Base-by-base conservation (phyloP, 164 flowering plant genomes). In the Annona cherimola region DNA sequence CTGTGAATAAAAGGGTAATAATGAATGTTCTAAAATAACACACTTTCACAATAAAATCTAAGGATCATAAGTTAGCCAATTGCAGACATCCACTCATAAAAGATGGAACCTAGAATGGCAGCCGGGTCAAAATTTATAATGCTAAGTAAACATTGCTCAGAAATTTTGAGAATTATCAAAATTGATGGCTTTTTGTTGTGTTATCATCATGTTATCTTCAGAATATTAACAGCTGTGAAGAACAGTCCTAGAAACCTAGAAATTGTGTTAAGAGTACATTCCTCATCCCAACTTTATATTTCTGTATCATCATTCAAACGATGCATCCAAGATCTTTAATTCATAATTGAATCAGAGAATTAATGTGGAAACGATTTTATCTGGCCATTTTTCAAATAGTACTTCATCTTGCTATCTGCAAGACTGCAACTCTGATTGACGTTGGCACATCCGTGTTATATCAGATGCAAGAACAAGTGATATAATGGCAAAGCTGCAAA, bases 1-100 rank as follows among this genome's bases (percentile, higher is more conserved):
- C 97, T 96, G 90, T 74, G 79, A 68, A 57, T 20, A 54, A 73
- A 1, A 70, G 69, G 63, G 76, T 3, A 40, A 40, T 40, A 5
- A 64, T 40, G 41, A 40, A 40, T 64, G 11, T 6, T 64, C 5
- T 2, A 63, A 9, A 14, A 64, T 12, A 20, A 16, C 6, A 26
- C 41, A 42, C 44, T 16, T 42, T 64, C 44, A 62, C 35, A 16
- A 62, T 20, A 61, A 61, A 62, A 20, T 50, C 57, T 50, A 50
- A 50, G 6, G 19, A 61, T 20, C 35, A n/a, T 11, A 61, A 61
- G 6, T 18, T 20, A 61, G 35, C 35, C 18, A 61, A 61, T n/a
- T 61, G 19, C 63, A 61, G 35, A 20, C 63, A 61, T 61, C 63
- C 63, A 18, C 35, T 5, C 63, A n/a, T 4, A 11, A 61, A 5